Evolutionary conservation across 306 rosid genomes (phyloP), one percentile per base, ranked within the genome.

Genomic region (Medicago ruthenica): DNA sequence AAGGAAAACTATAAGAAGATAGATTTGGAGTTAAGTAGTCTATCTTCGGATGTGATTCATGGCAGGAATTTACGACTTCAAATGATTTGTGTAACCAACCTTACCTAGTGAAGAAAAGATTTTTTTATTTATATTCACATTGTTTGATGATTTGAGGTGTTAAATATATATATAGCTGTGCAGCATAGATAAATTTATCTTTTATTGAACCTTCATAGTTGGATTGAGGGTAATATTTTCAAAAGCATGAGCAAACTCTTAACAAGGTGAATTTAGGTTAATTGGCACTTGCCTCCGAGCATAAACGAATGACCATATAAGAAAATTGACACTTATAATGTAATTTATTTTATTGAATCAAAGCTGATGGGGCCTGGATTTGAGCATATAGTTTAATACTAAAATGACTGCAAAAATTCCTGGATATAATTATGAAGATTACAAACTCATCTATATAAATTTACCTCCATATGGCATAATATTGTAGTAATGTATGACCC

Each of bases 141-240:
- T 73, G 24, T 74, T 67, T 36, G 63, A 17, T 51, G 41, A 34
- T 47, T 16, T 22, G 51, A 59, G 8, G 45, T 22, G 39, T 67
- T 51, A 37, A 63, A 31, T 47, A 57, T 53, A n/a, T n/a, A n/a
- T 67, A 74, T 36, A n/a, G n/a, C n/a, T n/a, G n/a, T n/a, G n/a
- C n/a, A n/a, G n/a, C n/a, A 37, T 64, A 31, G 22, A 7, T n/a
- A n/a, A n/a, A n/a, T n/a, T n/a, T n/a, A n/a, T n/a, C 41, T 45
- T 70, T 71, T 31, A 21, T 36, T 70, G 39, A 8, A 39, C 24
- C 13, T 44, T 45, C 37, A n/a, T 15, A 36, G 34, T 55, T 45
- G 48, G 67, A 67, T 79, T 59, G 7, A 79, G 42, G 77, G 62
- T 71, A 41, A 6, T 48, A 27, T 71, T 61, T 71, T 61, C 36